phyloP scores from a whole-genome alignment of 163 green algal genomes.

The Scenedesmus sp. region DNA sequence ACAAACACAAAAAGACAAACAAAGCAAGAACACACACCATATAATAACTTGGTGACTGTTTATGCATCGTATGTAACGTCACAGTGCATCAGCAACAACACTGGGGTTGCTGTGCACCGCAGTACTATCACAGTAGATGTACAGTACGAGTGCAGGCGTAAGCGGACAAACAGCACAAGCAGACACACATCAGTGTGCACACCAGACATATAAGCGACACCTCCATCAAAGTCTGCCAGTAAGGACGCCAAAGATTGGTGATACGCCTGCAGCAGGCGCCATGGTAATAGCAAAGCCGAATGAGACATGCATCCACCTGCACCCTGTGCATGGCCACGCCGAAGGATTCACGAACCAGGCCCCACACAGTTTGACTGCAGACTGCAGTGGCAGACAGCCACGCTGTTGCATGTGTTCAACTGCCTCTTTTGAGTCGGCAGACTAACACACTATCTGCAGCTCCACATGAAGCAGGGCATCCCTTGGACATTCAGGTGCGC shows the following conservation, averaged over 20 bases:
- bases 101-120: background rate
- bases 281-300: background rate
- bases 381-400: background rate
- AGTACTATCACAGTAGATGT: background rate
- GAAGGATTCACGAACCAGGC: background rate
- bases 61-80: background rate
- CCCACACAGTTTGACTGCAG: background rate
- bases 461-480: background rate
- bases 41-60: background rate
- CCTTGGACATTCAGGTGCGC: too few species aligned
- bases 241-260: background rate
- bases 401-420: background rate
- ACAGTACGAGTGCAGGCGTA: background rate
- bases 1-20: background rate
- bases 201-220: background rate
- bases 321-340: background rate
- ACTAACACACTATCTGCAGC: background rate
- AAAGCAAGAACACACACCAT: background rate
- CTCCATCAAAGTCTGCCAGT: too few species aligned
- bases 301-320: background rate
- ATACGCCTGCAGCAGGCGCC: background rate
- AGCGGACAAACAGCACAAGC: background rate
- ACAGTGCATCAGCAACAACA: background rate
- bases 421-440: background rate
- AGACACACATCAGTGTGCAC: background rate